Percentiles rank a stretch among this genome's conserved stretches.
These are phyloP conservation scores for Limnanthes douglasii DNA, from an alignment of 345 rosid species.

Conservation along the genomic window DNA sequence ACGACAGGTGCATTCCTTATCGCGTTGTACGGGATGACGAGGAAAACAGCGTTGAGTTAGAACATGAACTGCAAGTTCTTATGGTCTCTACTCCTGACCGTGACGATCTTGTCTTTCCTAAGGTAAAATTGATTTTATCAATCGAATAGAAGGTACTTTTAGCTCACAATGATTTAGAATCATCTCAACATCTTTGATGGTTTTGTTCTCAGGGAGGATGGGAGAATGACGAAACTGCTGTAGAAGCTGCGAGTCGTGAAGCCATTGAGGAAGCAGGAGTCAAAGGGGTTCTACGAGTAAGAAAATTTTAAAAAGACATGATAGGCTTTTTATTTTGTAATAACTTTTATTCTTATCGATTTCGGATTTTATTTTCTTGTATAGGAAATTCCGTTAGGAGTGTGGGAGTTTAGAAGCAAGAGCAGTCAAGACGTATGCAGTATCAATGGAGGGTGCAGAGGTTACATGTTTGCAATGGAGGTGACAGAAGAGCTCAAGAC, in stretches of 20 bases:
- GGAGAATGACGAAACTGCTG: constrained; percentile 86
- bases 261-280: constrained; percentile 96
- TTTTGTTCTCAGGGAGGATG: constrained; percentile 69
- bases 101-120: constrained; percentile 71
- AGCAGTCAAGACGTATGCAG: constrained; percentile 15
- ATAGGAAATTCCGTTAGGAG: constrained; percentile 63
- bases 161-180: too few relatives aligned
- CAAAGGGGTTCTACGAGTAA: constrained; percentile 56
- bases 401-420: constrained; percentile 25
- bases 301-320: constrained; percentile 3
- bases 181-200: too few relatives aligned
- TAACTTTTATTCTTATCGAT: not conserved
- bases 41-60: constrained; percentile 15
- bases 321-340: not conserved
- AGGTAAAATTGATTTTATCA: too few relatives aligned
- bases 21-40: constrained; percentile 24
- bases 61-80: constrained; percentile 37
- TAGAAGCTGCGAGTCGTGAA: constrained; percentile 85
- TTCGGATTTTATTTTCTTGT: constrained; percentile 2
- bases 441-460: constrained; percentile 13
- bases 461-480: constrained; percentile 22
- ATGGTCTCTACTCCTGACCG: constrained; percentile 91
- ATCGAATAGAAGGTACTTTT: too few relatives aligned
- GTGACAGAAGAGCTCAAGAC: constrained; percentile 69
- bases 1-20: constrained; percentile 69